A percentile compares a stretch with the other conserved stretches of the same genome.
These are phyloP conservation scores for Venturia oleaginea DNA, from an alignment of 2,329 filamentous ascomycete genomes.

Conservation along the genomic window DNA sequence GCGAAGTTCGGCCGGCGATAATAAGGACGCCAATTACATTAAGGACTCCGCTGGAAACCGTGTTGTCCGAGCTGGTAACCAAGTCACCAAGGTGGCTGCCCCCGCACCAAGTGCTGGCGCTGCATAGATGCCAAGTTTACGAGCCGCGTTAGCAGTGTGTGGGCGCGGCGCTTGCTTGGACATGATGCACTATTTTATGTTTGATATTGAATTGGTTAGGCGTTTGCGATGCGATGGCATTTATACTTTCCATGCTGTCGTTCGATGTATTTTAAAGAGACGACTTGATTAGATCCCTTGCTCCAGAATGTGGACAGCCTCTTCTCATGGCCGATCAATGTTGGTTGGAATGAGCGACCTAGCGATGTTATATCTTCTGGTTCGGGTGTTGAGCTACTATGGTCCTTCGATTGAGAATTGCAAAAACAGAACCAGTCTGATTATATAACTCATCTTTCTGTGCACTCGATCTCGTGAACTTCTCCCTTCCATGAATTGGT, in stretches of 20 bases:
- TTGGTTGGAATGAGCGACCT: no score
- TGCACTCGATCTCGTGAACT: no score
- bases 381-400: no score
- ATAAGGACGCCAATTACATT: constrained; percentile 67
- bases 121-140: constrained; percentile 35
- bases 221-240: background rate
- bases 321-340: background rate
- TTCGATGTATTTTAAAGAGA: constrained; percentile 3
- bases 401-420: no score
- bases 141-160: constrained; percentile 6
- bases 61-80: constrained; percentile 76
- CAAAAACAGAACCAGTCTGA: no score
- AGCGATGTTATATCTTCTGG: no score
- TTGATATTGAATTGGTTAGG: background rate
- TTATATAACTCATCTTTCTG: no score
- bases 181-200: background rate
- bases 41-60: constrained; percentile 74
- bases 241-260: background rate
- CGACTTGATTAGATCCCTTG: background rate
- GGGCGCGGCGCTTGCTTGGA: background rate
- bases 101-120: constrained; percentile 77
- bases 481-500: no score
- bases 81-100: constrained; percentile 74
- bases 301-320: background rate
- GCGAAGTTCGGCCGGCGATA: constrained; percentile 21